phyloP scores from a whole-genome alignment of 2,329 filamentous ascomycete genomes.

The Colletotrichum tropicicola region DNA sequence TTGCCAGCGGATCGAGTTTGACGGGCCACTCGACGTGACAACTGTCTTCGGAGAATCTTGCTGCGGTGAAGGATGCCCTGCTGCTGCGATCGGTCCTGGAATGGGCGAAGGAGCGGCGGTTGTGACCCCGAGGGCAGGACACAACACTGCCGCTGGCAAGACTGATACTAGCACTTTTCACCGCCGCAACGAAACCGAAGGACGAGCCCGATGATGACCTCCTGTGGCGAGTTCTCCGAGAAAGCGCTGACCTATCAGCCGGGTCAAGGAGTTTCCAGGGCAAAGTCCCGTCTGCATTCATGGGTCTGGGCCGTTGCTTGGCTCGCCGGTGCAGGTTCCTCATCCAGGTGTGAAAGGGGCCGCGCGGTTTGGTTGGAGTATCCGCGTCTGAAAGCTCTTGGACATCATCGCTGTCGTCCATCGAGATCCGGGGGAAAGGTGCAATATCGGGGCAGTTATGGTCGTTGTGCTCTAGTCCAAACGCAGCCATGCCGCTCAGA shows the following conservation, averaged over 20 bases:
- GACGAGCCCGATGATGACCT: conserved; percentile 78
- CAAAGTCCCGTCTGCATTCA: conserved; percentile 36
- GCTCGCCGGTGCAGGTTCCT: conserved; percentile 71
- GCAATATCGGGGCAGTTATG: conserved; percentile 1
- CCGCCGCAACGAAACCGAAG: conserved; percentile 79
- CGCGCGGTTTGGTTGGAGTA: conserved; percentile 31
- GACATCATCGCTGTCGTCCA: conserved; percentile 33
- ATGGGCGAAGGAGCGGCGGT: conserved; percentile 59
- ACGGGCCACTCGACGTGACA: conserved; percentile 64
- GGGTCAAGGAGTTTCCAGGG: conserved; percentile 45
- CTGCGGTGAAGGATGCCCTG: conserved; percentile 65
- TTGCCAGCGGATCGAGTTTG: conserved; percentile 72
- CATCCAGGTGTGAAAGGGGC: conserved; percentile 78
- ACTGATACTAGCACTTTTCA: conserved; percentile 85
- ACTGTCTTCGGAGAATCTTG: conserved; percentile 74
- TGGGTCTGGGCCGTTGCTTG: conserved; percentile 44
- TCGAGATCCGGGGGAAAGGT: conserved; percentile 33
- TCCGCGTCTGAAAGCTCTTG: conserved; percentile 8
- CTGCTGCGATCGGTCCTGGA: conserved; percentile 71
- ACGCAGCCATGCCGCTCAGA: conserved; percentile 50
- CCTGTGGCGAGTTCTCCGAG: conserved; percentile 50
- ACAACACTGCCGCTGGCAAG: conserved; percentile 76
- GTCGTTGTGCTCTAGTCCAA: conserved; percentile 47
- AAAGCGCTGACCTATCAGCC: conserved; percentile 34
- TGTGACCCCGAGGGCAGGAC: conserved; percentile 65